These are phyloP conservation scores for Lasiodiplodia hormozganensis DNA, from an alignment of 2,329 filamentous ascomycete genomes.

Conservation along the genomic window DNA sequence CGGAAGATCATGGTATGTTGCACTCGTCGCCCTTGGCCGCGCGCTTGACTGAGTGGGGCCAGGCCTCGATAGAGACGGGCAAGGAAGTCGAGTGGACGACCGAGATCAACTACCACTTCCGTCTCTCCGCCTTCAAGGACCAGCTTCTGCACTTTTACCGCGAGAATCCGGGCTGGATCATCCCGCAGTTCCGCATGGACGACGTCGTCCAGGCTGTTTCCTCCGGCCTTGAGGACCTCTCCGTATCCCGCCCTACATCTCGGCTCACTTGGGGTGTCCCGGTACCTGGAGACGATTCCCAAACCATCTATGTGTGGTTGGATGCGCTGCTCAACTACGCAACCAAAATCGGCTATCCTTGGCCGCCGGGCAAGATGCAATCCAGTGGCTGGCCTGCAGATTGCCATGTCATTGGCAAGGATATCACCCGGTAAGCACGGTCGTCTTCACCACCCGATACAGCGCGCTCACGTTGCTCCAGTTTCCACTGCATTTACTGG, in stretches of 20 bases:
- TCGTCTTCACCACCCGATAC: neutral
- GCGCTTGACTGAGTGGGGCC: neutral
- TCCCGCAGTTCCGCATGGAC: conserved; percentile 74
- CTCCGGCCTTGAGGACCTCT: conserved; percentile 82
- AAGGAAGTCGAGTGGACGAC: conserved; percentile 95
- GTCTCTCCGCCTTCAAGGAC: conserved; percentile 82
- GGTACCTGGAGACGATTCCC: conserved; percentile 81
- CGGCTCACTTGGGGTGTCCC: conserved; percentile 86
- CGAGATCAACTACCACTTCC: conserved; percentile 95
- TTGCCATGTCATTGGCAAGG: conserved; percentile 92
- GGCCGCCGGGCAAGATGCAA: conserved; percentile 67
- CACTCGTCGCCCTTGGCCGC: no score
- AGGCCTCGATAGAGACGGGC: conserved; percentile 80
- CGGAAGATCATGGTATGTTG: conserved; percentile 74
- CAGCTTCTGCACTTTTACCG: conserved; percentile 79
- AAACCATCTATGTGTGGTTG: conserved; percentile 98
- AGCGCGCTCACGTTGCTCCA: neutral
- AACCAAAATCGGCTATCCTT: conserved; percentile 86
- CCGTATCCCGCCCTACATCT: conserved; percentile 80
- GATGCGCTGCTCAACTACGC: conserved; percentile 95
- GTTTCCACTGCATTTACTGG: conserved; percentile 97
- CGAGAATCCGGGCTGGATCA: conserved; percentile 78
- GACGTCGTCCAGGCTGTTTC: conserved; percentile 80
- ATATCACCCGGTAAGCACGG: conserved; percentile 73
- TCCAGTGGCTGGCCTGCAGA: conserved; percentile 84